Conservation (phyloP, 1,139 yeast species). For the Yamadazyma friedrichii region DNA sequence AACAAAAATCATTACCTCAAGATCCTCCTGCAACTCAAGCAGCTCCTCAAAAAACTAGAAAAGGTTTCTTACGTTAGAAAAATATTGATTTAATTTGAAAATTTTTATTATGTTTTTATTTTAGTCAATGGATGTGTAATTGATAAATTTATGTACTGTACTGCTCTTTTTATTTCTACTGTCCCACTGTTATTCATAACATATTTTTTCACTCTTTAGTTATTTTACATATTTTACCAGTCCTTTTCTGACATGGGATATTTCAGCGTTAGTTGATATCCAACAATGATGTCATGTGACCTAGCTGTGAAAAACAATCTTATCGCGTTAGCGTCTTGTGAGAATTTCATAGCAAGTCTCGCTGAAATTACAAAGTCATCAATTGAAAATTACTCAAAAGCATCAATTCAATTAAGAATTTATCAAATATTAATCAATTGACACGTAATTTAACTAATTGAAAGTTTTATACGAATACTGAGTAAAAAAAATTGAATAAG, state of each 20-base stretch:
- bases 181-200: too few relatives aligned
- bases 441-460: neutral
- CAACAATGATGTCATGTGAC: too few relatives aligned
- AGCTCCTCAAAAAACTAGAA: slow-evolving; percentile 48
- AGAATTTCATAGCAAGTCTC: slow-evolving; percentile 1
- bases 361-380: too few relatives aligned
- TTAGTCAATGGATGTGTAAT: neutral
- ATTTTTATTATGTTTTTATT: neutral
- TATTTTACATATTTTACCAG: too few relatives aligned
- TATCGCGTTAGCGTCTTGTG: slow-evolving; percentile 1
- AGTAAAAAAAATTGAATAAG: neutral
- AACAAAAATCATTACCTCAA: slow-evolving; percentile 55
- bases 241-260: too few relatives aligned
- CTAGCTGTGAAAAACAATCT: too few relatives aligned
- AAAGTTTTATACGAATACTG: too few relatives aligned
- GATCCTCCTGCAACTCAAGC: slow-evolving; percentile 54
- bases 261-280: too few relatives aligned
- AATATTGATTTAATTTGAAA: too few relatives aligned
- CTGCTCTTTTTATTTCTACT: neutral
- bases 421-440: neutral
- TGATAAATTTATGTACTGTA: neutral
- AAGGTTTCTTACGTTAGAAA: slow-evolving; percentile 52
- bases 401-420: neutral
- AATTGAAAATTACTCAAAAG: neutral
- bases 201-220: too few relatives aligned